Evolutionary conservation across 140 eudicot genomes (phyloP).

Genomic region (Cichorium intybus): DNA sequence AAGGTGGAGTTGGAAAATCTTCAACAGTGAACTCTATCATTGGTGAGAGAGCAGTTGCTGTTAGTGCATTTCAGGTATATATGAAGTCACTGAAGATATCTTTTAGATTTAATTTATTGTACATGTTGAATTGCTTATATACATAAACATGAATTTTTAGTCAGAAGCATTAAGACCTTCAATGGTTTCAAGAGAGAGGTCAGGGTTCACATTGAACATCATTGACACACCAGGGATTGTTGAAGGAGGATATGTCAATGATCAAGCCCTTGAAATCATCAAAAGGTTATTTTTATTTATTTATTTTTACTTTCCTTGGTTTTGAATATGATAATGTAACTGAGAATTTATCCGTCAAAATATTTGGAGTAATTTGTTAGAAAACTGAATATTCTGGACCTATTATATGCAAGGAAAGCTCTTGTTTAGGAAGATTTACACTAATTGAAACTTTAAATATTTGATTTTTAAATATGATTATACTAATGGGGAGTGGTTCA

Average conservation of each 20-base stretch:
- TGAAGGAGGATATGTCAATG: constrained; percentile 87
- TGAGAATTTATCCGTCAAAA: background rate
- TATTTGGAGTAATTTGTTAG: background rate
- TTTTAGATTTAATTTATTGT: constrained; percentile 1
- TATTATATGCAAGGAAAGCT: too few species aligned
- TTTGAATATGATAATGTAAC: background rate
- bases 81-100: background rate
- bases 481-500: too few species aligned
- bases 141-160: constrained; percentile 37
- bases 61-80: constrained; percentile 89
- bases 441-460: background rate
- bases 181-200: constrained; percentile 80
- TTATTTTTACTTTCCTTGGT: constrained; percentile 10
- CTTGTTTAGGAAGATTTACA: too few species aligned
- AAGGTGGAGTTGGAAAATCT: constrained; percentile 98
- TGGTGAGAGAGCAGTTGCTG: constrained; percentile 90
- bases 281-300: constrained; percentile 53
- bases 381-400: too few species aligned
- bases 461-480: background rate
- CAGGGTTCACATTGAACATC: constrained; percentile 84
- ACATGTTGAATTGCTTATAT: constrained; percentile 3
- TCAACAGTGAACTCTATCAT: constrained; percentile 85
- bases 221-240: constrained; percentile 98
- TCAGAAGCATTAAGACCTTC: constrained; percentile 87
- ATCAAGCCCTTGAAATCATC: constrained; percentile 68